Conservation (phyloP, 306 rosid genomes). For the Cucumis melo region DNA sequence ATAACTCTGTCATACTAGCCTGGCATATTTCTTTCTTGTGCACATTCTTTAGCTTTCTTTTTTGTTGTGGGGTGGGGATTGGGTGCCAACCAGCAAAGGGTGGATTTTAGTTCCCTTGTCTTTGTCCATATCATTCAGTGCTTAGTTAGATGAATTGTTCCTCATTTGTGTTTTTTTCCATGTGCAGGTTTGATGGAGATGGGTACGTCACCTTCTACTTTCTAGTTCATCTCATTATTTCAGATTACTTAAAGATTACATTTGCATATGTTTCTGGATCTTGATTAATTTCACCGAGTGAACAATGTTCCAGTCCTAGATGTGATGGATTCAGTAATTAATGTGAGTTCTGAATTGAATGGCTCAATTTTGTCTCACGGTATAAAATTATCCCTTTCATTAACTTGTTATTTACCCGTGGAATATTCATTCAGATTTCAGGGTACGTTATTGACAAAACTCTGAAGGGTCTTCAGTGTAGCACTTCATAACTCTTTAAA, state of each 20-base stretch:
- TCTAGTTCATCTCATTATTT: conserved; percentile 7
- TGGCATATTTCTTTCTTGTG: not conserved
- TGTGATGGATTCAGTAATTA: not conserved
- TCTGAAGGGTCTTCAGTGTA: not conserved
- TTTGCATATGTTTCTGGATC: not conserved
- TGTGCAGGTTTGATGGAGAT: conserved; percentile 96
- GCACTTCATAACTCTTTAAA: not conserved
- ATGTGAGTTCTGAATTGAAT: not conserved
- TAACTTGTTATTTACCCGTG: not conserved
- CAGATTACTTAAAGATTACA: conserved; percentile 10
- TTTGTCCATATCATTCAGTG: not conserved
- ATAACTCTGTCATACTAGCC: not conserved
- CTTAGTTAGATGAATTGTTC: not conserved
- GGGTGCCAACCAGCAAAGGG: not conserved
- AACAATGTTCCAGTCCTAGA: not conserved
- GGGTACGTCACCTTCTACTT: conserved; percentile 46
- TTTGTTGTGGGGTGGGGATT: not conserved
- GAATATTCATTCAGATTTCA: not conserved
- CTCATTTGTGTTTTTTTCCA: conserved; percentile 18
- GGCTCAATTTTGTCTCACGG: not conserved
- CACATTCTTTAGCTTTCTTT: not conserved
- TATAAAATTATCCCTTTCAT: not conserved
- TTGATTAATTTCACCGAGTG: not conserved
- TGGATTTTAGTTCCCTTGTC: not conserved
- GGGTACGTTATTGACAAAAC: not conserved